phyloP scores from a whole-genome alignment of 306 rosid genomes.

The Acacia confusa region DNA sequence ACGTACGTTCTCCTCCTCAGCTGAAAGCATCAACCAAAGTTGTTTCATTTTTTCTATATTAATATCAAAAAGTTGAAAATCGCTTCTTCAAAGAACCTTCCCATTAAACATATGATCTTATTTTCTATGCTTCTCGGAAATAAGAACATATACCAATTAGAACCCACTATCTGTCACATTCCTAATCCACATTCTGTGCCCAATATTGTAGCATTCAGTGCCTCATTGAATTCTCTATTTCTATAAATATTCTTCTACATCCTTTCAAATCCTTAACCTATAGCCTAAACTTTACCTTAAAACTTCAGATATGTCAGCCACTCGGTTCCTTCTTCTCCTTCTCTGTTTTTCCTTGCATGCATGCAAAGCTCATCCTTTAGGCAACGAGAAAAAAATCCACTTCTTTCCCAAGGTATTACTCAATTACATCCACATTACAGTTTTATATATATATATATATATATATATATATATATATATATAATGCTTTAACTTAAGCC shows the following conservation, averaged over 20 bases:
- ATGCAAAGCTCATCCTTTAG: conserved; percentile 51
- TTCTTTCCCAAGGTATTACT: conserved; percentile 41
- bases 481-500: background rate
- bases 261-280: background rate
- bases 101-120: background rate
- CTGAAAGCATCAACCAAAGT: background rate
- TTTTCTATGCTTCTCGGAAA: background rate
- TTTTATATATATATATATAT: background rate
- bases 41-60: background rate
- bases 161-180: background rate
- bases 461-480: background rate
- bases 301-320: conserved; percentile 47
- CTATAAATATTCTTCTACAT: background rate
- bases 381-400: conserved; percentile 28
- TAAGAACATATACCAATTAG: background rate
- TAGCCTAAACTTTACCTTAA: background rate
- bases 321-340: conserved; percentile 43
- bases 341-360: conserved; percentile 65
- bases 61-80: background rate
- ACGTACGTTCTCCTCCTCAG: background rate
- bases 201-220: background rate
- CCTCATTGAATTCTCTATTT: background rate
- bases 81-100: background rate
- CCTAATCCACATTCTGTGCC: background rate
- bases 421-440: background rate